Conservation (phyloP, 768 basidiomycete species). For the Porpolomopsis calyptriformis region DNA sequence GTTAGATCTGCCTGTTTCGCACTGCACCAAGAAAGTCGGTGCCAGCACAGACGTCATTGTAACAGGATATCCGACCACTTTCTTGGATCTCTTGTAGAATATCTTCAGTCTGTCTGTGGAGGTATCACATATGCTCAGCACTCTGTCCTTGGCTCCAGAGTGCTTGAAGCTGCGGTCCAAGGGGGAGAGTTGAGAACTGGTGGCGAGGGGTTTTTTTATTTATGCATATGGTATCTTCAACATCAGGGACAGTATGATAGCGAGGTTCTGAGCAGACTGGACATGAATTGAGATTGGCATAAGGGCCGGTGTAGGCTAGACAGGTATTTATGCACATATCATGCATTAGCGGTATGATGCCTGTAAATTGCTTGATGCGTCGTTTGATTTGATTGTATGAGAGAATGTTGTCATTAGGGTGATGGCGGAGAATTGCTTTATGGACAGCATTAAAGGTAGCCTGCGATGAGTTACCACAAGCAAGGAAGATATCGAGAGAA, state of each 20-base stretch:
- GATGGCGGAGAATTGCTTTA: conserved; percentile 12
- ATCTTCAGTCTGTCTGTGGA: conserved; percentile 9
- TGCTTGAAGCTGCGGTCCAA: conserved; percentile 30
- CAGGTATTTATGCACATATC: conserved; percentile 35
- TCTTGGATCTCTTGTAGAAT: not conserved
- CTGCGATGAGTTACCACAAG: conserved; percentile 10
- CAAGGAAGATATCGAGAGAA: conserved; percentile 13
- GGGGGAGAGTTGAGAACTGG: conserved; percentile 25
- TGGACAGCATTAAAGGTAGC: conserved; percentile 14
- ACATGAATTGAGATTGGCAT: conserved; percentile 16
- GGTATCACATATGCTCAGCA: conserved; percentile 17
- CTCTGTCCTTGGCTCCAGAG: conserved; percentile 13
- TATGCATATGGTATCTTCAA: not conserved
- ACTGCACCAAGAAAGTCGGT: conserved; percentile 16
- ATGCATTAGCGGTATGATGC: conserved; percentile 19
- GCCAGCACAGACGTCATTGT: conserved; percentile 21
- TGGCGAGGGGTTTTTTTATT: conserved; percentile 13
- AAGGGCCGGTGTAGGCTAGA: conserved; percentile 28
- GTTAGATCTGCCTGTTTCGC: conserved; percentile 12
- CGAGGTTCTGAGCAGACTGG: conserved; percentile 17
- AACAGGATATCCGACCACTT: conserved; percentile 7
- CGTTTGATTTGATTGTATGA: conserved; percentile 8
- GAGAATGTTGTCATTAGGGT: conserved; percentile 10
- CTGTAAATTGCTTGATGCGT: conserved; percentile 16
- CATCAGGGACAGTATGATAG: conserved; percentile 15